Conservation (phyloP, 2,329 filamentous ascomycete genomes). For the Talaromyces sp. region DNA sequence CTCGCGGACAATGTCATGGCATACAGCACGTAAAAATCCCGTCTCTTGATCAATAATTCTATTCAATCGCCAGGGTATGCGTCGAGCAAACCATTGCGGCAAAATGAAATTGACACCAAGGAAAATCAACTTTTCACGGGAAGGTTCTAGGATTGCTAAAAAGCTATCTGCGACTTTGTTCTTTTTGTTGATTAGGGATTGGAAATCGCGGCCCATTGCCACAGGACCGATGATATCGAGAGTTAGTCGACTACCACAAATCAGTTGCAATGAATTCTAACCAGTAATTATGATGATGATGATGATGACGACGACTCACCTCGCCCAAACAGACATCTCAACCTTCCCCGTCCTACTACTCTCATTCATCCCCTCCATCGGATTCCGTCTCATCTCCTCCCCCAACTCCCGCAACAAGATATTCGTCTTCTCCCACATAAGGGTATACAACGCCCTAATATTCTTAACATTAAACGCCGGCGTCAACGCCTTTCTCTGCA, state of each 20-base stretch:
- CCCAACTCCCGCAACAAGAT: constrained; percentile 32
- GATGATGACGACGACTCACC: neutral
- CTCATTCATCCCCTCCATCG: constrained; percentile 24
- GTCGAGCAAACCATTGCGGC: constrained; percentile 47
- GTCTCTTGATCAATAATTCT: constrained; percentile 27
- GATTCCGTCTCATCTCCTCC: constrained; percentile 24
- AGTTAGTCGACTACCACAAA: constrained; percentile 42
- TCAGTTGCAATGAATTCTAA: neutral
- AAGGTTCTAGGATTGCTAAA: constrained; percentile 46
- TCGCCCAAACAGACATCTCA: constrained; percentile 24
- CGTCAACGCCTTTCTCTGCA: constrained; percentile 38
- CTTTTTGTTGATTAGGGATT: constrained; percentile 45
- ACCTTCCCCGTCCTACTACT: constrained; percentile 25
- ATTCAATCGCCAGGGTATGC: constrained; percentile 40
- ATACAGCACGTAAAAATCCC: constrained; percentile 28
- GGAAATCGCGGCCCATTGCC: constrained; percentile 54
- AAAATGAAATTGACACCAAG: constrained; percentile 44
- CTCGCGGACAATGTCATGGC: constrained; percentile 32
- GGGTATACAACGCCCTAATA: constrained; percentile 29
- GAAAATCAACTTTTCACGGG: constrained; percentile 39
- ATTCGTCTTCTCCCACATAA: constrained; percentile 37
- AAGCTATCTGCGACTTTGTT: constrained; percentile 53
- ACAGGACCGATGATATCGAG: constrained; percentile 56
- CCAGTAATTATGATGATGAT: too few species aligned
- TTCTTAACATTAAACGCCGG: constrained; percentile 36